Evolutionary conservation across 1,284 basidiomycete genomes (phyloP), one percentile per base, ranked within the genome.

Genomic region (Exobasidium rhododendri): DNA sequence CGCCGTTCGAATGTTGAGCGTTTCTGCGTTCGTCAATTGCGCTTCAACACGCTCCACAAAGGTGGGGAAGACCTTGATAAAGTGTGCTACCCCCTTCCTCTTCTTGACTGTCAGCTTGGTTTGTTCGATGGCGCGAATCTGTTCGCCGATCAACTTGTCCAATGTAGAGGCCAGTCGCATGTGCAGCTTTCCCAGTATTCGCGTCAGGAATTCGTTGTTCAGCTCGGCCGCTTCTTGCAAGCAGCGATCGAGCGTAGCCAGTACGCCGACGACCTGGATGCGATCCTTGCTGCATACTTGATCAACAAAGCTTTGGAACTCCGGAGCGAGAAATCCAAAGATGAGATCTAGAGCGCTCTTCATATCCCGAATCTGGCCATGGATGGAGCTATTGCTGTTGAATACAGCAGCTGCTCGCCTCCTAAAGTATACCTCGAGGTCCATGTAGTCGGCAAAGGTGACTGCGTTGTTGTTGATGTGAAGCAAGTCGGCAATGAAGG

Each of bases 401-500:
- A 76, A 75, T 43, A 72, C 61, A 1, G 68, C 72, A 7, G 89
- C 85, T 2, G 94, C 94, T 73, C 96, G 90, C 43, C 94, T 84
- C 26, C 91, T 85, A 83, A 97, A 97, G 81, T 96, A 97, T 59
- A 88, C 90, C 78, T 97, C 94, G 64, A 98, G 82, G 53, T 88
- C 87, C 86, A 93, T 91, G 74, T 96, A 94, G 81, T 97, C 94
- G 7, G 94, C 94, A 80, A 93, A 98, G 0, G 94, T 97, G 59
- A 80, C 65, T 26, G 87, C 87, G 49, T 87, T 86, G 73, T 94
- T 91, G 63, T 80, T 80, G 76, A 96, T 89, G 77, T 94, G 92
- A 49, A 98, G 82, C 79, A 97, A 93, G 70, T 94, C 90, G 7
- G 88, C 86, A 65, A 97, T 87, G 81, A 97, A 97, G 17, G 87